Conservation (phyloP, 2,329 filamentous ascomycete species). For the Amauroascus verrucosus region DNA sequence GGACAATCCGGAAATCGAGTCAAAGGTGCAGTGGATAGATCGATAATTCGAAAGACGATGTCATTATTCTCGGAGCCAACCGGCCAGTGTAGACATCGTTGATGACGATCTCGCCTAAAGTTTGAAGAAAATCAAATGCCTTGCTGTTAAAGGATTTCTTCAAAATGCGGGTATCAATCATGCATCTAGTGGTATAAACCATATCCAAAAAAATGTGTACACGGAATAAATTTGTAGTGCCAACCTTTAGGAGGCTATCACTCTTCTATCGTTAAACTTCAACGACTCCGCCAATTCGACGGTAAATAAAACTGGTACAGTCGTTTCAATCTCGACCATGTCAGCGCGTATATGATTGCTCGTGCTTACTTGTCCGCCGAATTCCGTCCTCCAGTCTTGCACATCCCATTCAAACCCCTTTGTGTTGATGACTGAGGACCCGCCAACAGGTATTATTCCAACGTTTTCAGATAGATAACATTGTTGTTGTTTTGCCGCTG, state of each 20-base stretch:
- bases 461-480: slow-evolving; percentile 61
- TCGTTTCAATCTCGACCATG: slow-evolving; percentile 51
- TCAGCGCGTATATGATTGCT: slow-evolving; percentile 65
- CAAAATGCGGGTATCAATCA: not conserved
- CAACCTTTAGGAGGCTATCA: not conserved
- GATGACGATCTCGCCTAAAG: no score
- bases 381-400: slow-evolving; percentile 62
- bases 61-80: not conserved
- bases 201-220: no score
- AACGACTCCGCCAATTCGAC: slow-evolving; percentile 48
- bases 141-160: no score
- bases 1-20: not conserved
- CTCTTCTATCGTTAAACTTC: slow-evolving; percentile 20
- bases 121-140: no score
- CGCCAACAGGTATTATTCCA: slow-evolving; percentile 75
- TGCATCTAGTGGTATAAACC: not conserved
- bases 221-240: no score
- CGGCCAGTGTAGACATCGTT: no score
- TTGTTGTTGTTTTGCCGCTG: not conserved
- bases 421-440: slow-evolving; percentile 68
- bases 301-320: slow-evolving; percentile 61
- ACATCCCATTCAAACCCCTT: slow-evolving; percentile 88
- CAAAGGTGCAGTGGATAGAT: not conserved
- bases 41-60: not conserved
- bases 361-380: slow-evolving; percentile 64